Conservation (phyloP, 2,329 filamentous ascomycete genomes). For the Trichoderma koningii region DNA sequence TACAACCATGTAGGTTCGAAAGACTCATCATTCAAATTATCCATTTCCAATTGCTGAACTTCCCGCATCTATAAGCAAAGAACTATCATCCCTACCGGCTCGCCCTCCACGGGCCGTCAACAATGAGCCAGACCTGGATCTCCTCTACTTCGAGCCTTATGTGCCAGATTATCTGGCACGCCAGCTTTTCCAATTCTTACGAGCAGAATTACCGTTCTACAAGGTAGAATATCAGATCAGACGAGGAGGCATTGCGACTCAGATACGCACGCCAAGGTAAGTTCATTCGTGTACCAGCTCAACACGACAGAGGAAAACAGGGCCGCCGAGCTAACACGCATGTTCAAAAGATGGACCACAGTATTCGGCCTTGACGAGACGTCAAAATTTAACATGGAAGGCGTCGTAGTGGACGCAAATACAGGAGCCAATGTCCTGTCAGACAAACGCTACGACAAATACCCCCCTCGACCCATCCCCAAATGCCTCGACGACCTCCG, state of each 20-base stretch:
- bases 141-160: conserved; percentile 76
- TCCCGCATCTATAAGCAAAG: conserved; percentile 42
- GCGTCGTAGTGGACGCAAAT: conserved; percentile 49
- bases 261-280: conserved; percentile 58
- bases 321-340: background rate
- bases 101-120: conserved; percentile 59
- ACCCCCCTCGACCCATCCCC: conserved; percentile 69
- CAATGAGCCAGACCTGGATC: conserved; percentile 69
- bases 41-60: conserved; percentile 54
- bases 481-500: conserved; percentile 67
- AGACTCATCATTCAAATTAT: conserved; percentile 50
- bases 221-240: conserved; percentile 73
- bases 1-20: conserved; percentile 30
- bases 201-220: conserved; percentile 73
- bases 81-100: conserved; percentile 51
- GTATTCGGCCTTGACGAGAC: conserved; percentile 64
- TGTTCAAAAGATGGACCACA: conserved; percentile 48
- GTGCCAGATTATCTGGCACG: conserved; percentile 58
- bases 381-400: conserved; percentile 55
- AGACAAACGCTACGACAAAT: conserved; percentile 58
- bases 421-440: conserved; percentile 42
- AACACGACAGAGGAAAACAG: no score
- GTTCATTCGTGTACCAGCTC: background rate
- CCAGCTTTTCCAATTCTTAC: conserved; percentile 69
- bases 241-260: conserved; percentile 62